phyloP scores from a whole-genome alignment of 331 rosid species.

The Cydonia oblonga region DNA sequence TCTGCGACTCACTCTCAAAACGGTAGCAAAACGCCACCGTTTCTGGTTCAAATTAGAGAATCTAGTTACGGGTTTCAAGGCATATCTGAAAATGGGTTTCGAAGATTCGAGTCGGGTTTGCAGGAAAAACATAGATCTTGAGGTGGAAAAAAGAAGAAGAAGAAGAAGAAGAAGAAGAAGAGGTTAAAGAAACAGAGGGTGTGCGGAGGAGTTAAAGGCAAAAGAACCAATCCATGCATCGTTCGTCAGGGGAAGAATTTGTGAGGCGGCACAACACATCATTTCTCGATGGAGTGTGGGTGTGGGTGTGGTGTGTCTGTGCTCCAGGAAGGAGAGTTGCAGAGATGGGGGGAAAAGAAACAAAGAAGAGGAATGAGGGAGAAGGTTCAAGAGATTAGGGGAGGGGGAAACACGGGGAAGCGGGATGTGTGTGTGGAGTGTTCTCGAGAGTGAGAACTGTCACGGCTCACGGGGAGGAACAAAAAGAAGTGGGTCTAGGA shows the following conservation, averaged over 20 bases:
- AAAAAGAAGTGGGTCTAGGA: too few species aligned
- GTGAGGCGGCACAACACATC: background rate
- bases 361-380: too few species aligned
- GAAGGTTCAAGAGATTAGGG: too few species aligned
- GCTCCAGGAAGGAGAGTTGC: too few species aligned
- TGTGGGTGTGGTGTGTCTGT: too few species aligned
- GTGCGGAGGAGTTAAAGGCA: conserved; percentile 15
- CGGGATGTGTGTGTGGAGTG: too few species aligned
- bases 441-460: too few species aligned
- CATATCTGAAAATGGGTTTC: conserved; percentile 16
- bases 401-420: too few species aligned
- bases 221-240: conserved; percentile 41
- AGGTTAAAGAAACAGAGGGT: background rate
- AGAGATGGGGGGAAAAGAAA: too few species aligned
- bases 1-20: conserved; percentile 38
- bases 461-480: too few species aligned
- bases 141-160: conserved; percentile 2
- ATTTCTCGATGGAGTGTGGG: too few species aligned
- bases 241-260: conserved; percentile 17
- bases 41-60: conserved; percentile 16
- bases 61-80: background rate
- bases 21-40: conserved; percentile 4
- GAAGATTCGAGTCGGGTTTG: conserved; percentile 25
- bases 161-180: background rate
- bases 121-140: conserved; percentile 23